A percentile compares a stretch with the other conserved stretches of the same genome.
Conservation (phyloP, 352 stramenopile species). For the Globisporangium acanthophoron region DNA sequence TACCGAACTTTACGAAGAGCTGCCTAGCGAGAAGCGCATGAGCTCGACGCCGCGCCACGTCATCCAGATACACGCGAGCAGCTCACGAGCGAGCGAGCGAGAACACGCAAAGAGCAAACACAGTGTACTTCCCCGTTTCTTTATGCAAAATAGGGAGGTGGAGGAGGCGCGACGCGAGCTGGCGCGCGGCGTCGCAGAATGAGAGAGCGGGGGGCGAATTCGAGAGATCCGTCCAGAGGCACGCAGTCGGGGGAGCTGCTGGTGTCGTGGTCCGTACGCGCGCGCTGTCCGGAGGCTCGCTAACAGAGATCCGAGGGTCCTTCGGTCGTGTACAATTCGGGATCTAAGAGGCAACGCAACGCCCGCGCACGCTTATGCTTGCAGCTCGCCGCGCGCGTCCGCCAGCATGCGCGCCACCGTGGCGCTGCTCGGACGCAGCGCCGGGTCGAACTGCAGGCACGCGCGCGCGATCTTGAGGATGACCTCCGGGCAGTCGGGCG, state of each 20-base stretch:
- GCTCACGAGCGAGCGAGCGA: not conserved
- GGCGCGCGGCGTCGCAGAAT: not conserved
- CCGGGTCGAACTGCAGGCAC: slow-evolving; percentile 82
- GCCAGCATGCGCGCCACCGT: slow-evolving; percentile 77
- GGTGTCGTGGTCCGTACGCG: no score
- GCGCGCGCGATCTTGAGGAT: slow-evolving; percentile 75
- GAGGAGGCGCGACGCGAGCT: not conserved
- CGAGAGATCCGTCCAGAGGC: not conserved
- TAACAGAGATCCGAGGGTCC: not conserved
- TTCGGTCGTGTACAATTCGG: slow-evolving; percentile 10
- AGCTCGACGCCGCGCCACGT: no score
- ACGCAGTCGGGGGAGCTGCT: no score
- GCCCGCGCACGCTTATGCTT: slow-evolving; percentile 12
- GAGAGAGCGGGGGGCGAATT: not conserved
- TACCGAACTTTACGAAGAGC: not conserved
- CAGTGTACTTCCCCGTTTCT: slow-evolving; percentile 5
- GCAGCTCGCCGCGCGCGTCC: slow-evolving; percentile 56
- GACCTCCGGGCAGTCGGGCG: slow-evolving; percentile 24
- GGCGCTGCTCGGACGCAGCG: slow-evolving; percentile 63
- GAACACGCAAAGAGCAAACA: not conserved
- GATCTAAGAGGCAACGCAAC: not conserved
- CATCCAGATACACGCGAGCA: not conserved
- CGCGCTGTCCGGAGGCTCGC: not conserved
- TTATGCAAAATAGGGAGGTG: slow-evolving; percentile 7
- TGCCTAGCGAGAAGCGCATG: no score